Base-by-base conservation (phyloP, 192 early-diverging fungal genomes). In the Gaertneriomyces sp. region DNA sequence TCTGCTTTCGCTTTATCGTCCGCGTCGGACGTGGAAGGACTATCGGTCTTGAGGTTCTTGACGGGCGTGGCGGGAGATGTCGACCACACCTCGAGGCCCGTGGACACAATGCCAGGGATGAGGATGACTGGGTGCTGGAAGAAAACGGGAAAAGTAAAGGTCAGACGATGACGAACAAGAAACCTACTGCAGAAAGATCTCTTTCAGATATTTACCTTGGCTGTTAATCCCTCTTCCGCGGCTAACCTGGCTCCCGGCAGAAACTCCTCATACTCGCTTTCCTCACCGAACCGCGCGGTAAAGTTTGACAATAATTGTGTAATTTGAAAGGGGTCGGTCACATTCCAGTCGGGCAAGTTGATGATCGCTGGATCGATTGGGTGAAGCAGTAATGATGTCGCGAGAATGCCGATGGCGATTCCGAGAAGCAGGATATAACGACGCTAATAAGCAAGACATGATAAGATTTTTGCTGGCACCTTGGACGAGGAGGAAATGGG, bases 11-110 rank as follows among this genome's bases (percentile, higher is more conserved):
- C 66, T 6, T 16, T 45, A 7, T 16, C 44, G 42, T 68, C 66
- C 20, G 49, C 49, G n/a, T 51, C 49, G 17, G 19, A 16, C 16
- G 54, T 56, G 39, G 17, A 14, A 16, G 17, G 17, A 6, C 12
- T 14, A 39, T 56, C 54, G 47, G 47, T 12, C 47, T 49, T 12
- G 11, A 49, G 17, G 47, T 49, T 49, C 47, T 17, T 12, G 47
- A 17, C 47, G 12, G 11, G 1, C 12, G 11, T 12, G 47, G 11
- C 12, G 47, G 47, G 47, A 12, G 47, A n/a, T 7, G 65, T 42
- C 45, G 88, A 89, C 93, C 93, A 95, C 60, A 89, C 91, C 74
- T 94, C 93, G 19, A 96, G 76, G 1, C 89, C 91, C 7, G 92
- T 89, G 0, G 90, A 91, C 8, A 92, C 89, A 64, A 94, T 92